Conservation (phyloP, 345 rosid genomes). For the Dipteronia sinensis region DNA sequence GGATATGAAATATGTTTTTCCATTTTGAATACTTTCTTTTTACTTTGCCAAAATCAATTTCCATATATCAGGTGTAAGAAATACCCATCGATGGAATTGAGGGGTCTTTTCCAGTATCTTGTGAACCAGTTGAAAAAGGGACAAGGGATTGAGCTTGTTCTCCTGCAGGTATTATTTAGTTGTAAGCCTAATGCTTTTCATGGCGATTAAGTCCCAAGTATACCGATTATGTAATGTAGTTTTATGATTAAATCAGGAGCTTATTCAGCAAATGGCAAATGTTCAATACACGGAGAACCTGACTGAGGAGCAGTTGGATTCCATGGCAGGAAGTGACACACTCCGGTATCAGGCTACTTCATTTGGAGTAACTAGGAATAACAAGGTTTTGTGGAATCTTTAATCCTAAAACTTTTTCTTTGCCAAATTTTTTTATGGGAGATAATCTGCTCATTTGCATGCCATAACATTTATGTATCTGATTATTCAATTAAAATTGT, state of each 20-base stretch:
- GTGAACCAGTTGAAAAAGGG: slow-evolving; percentile 97
- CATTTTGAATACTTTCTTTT: neutral
- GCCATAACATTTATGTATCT: neutral
- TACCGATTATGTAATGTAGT: slow-evolving; percentile 24
- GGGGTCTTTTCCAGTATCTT: slow-evolving; percentile 98
- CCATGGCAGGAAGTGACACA: slow-evolving; percentile 99
- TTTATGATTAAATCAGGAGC: slow-evolving; percentile 64
- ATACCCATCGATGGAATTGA: slow-evolving; percentile 97
- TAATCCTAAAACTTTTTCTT: neutral
- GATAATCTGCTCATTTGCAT: neutral
- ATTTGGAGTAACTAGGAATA: slow-evolving; percentile 84
- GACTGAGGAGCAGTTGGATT: slow-evolving; percentile 98
- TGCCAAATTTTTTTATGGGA: neutral
- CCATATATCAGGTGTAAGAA: slow-evolving; percentile 78
- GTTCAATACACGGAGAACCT: slow-evolving; percentile 97
- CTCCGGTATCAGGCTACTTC: slow-evolving; percentile 96
- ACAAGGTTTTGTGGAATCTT: slow-evolving; percentile 59
- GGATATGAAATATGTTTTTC: neutral
- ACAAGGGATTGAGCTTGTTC: slow-evolving; percentile 95
- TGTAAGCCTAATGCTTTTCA: slow-evolving; percentile 19
- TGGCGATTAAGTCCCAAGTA: slow-evolving; percentile 15
- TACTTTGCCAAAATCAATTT: neutral
- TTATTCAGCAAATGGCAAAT: slow-evolving; percentile 99
- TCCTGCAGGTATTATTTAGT: slow-evolving; percentile 68
- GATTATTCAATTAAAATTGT: neutral